Base-by-base conservation (phyloP, 176 grass and related monocot species). In the Urochloa ruziziensis region DNA sequence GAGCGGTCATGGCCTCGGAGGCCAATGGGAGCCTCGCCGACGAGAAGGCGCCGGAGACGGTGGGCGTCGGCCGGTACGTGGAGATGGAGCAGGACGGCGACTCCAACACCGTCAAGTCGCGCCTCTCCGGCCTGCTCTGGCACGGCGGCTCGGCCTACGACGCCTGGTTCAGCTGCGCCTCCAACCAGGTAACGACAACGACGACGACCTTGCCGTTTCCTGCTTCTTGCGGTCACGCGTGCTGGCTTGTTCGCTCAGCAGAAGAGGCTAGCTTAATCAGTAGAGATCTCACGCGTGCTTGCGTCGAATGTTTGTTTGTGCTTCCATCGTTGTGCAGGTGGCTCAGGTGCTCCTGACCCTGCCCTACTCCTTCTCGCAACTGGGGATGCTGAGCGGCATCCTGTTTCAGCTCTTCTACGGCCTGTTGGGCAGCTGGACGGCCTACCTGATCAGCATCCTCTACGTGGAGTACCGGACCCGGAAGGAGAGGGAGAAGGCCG, bases 91-190 rank as follows among this genome's bases (percentile, higher is more conserved):
- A 91, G 43, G 96, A 92, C n/a, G 73, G 85, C 0, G 87, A 86
- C 21, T 29, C 77, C 17, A 82, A 75, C 80, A 73, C 83, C 62
- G 78, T 67, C 1, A 94, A 96, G 85, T 87, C 96, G 18, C 91
- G 88, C 46, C 89, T 99, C 85, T 99, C 96, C 14, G 85, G 91
- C 73, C 80, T 99, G 81, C 86, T 99, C 42, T 96, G 97, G 97
- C 97, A 99, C 62, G 97, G 97, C 27, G 97, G 97, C 83, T 96
- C 97, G 1, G 91, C 97, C 83, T 99, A 96, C 54, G 97, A 99
- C 52, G 97, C 97, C 23, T 99, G 97, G 97, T 99, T 99, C 80
- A 99, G 97, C 80, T 99, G 97, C 52, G 97, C 97, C 15, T 99
- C 97, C 80, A 99, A 99, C 86, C 97, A 99, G 94, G 96, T 91